Evolutionary conservation across 2,329 filamentous ascomycete species (phyloP), one percentile per base, ranked within the genome.

Genomic region (Aschersonia sp.): DNA sequence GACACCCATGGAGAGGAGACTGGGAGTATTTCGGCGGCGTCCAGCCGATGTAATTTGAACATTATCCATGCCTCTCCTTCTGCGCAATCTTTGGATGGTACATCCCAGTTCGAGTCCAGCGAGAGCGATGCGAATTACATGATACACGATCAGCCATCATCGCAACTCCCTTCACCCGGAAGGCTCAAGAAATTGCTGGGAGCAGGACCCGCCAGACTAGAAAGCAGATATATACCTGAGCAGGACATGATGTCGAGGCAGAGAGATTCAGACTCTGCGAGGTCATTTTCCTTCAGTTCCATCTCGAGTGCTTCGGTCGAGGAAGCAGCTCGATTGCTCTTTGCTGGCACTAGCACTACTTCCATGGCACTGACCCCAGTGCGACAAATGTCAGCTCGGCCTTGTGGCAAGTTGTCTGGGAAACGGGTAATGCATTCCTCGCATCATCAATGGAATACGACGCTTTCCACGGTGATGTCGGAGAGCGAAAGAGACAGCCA

Each of bases 261-360:
- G 35, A 63, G 67, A 33, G 78, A 76, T 6, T 67, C 69, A 49
- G 75, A 79, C 50, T 73, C 71, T 7, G 63, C 76, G 30, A 70
- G 72, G 30, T 65, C 69, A 32, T 71, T 68, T 12, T 80, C 77
- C 9, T 62, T 75, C 49, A 74, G 71, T 32, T 79, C 76, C 1
- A 67, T 79, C 52, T 73, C 73, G 6, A 77, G 72, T 29, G 61
- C 75, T 43, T 65, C 78, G 50, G 72, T 66, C 47, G 68, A 74
- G 48, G 74, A 76, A 46, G 66, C 68, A 9, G 57, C 61, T 2
- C 56, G 59, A 32, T 60, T 58, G 6, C 49, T 66, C 14, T 60
- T 65, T 47, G 57, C 55, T 43, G 57, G 54, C 10, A 55, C 56
- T n/a, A 50, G 56, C 22, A 53, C 55, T 10, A 52, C 60, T 43